Base-by-base conservation (phyloP, 2,329 filamentous ascomycete species). In the Cercospora zeina region DNA sequence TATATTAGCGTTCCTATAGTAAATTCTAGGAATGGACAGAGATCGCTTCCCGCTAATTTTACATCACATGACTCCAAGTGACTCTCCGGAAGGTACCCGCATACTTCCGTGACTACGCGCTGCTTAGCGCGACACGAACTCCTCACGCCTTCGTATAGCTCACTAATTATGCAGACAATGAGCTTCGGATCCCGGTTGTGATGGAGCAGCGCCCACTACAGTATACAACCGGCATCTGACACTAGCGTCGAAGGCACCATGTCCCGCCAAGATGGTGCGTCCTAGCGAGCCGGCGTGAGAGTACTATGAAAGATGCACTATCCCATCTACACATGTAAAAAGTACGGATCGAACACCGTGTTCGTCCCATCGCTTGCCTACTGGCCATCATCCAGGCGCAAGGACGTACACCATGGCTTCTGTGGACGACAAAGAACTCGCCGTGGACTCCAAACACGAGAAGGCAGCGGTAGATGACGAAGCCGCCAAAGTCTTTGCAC, bases 171-270 rank as follows among this genome's bases (percentile, higher is more conserved):
- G 24, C 21, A 21, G n/a, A n/a, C 13, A 1, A 1, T 11, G 42
- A 24, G 2, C 42, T 27, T 49, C 21, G 21, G 4, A 49, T n/a
- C 42, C 42, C 42, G 13, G 42, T 3, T 27, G 42, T n/a, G 42
- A 49, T n/a, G 42, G 27, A 49, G 42, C 42, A 47, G 42, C 42
- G 42, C 42, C 42, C n/a, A 49, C 42, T 30, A 49, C 42, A 24
- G 14, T 49, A 19, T 49, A 6, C 6, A 27, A 6, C 24, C 3
- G 6, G 24, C 42, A 49, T 49, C 42, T 49, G 42, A 49, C 42
- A 49, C 42, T 49, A 49, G 42, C 42, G 42, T 27, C 16, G 21
- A 21, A 21, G 21, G 19, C 21, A 49, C 42, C 42, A 30, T 21
- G 42, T 49, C 42, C 42, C 21, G 42, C 42, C 42, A 49, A 49